These are phyloP conservation scores for Calcarisporium arbuscula DNA, from an alignment of 2,329 filamentous ascomycete genomes.

Conservation along the genomic window DNA sequence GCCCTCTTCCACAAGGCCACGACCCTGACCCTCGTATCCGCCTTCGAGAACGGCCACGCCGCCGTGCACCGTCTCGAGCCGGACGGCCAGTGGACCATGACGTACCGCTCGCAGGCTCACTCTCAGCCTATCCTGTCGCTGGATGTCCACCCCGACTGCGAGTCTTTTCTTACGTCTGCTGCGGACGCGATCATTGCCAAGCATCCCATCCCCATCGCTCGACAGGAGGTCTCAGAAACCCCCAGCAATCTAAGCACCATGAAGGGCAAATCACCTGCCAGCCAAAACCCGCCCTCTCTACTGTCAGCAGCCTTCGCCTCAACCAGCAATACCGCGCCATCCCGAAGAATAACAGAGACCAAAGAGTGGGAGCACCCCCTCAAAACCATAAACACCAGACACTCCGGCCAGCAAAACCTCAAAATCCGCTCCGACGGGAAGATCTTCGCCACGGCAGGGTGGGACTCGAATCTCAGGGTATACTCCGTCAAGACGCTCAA, in stretches of 20 bases:
- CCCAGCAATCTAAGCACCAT: no score
- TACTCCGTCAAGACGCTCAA: constrained; percentile 77
- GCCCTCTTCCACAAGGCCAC: constrained; percentile 47
- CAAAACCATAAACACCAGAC: constrained; percentile 68
- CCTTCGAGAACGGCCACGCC: constrained; percentile 79
- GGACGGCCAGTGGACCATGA: constrained; percentile 36
- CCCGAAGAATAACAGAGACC: no score
- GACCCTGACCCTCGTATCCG: constrained; percentile 59
- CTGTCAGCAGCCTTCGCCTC: constrained; percentile 16
- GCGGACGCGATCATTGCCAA: constrained; percentile 76
- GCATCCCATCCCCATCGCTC: constrained; percentile 54
- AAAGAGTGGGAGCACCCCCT: constrained; percentile 41
- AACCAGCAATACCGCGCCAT: no score
- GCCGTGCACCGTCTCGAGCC: constrained; percentile 53
- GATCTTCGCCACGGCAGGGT: constrained; percentile 85
- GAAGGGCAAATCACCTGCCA: constrained; percentile 6
- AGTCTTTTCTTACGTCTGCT: constrained; percentile 69
- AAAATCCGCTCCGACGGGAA: constrained; percentile 71
- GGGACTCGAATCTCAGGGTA: constrained; percentile 77
- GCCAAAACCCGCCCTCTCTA: constrained; percentile 11
- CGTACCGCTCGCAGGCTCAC: constrained; percentile 64
- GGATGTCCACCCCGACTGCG: constrained; percentile 42
- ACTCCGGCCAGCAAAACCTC: constrained; percentile 83
- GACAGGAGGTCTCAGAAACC: constrained; percentile 19
- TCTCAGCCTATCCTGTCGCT: constrained; percentile 77